Evolutionary conservation across 805 yeast genomes (phyloP), one percentile per base, ranked within the genome.

Genomic region (Pichia cabralensis): DNA sequence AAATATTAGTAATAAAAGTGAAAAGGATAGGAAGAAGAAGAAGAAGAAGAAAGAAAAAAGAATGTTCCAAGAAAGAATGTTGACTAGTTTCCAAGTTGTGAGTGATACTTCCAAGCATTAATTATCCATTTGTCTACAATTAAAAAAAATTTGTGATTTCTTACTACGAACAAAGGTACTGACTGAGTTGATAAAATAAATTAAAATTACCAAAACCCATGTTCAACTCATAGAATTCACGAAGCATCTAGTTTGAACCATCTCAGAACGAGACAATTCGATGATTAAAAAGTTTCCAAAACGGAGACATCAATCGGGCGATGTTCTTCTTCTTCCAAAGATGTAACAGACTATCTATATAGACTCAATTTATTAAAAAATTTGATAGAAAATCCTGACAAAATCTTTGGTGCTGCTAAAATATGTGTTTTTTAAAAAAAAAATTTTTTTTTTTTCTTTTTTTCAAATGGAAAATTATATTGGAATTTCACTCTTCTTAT

Each of bases 191-290:
- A n/a, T n/a, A 18, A 28, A 25, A 26, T 34, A 17, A 22, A 14
- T 27, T 4, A 31, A 17, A 26, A 25, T 16, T 13, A 16, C 19
- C 17, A 18, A 10, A 41, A 56, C 54, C 46, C 46, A 60, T 58
- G 64, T 73, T 83, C 95, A 84, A 85, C 95, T 84, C 95, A 69
- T 70, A 73, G 80, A 74, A 68, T 64, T 71, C 77, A 67, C 67
- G 46, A 40, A 42, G 49, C 56, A 49, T 47, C 56, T 44, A 57
- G 49, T 54, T 52, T 52, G 56, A 40, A 45, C 55, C 53, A 58
- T n/a, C n/a, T 52, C 72, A 75, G 65, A 61, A 61, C 65, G 61
- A 54, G 44, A 54, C n/a, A n/a, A 50, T 31, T 22, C 38, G 43
- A 21, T 35, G 33, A 35, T 39, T 42, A 36, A 43, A 55, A 44